Conservation (phyloP, 2,329 filamentous ascomycete species). For the Ilyonectria robusta region DNA sequence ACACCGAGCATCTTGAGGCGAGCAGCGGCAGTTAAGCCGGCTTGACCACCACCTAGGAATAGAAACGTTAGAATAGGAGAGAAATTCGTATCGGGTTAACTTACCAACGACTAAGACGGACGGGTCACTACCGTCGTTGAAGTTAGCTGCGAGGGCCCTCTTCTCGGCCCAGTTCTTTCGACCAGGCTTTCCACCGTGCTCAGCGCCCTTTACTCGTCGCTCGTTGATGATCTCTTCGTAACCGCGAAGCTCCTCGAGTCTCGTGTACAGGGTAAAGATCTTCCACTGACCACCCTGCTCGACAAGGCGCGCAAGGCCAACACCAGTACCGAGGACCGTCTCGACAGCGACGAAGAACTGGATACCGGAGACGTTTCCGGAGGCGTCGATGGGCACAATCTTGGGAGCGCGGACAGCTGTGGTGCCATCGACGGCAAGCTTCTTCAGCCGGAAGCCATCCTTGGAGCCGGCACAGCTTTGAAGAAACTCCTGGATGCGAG, state of each 20-base stretch:
- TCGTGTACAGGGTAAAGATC: conserved; percentile 75
- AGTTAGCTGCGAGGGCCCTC: conserved; percentile 63
- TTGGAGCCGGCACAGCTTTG: conserved; percentile 46
- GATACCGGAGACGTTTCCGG: conserved; percentile 65
- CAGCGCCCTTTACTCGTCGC: conserved; percentile 68
- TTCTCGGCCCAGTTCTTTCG: conserved; percentile 74
- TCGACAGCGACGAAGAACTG: conserved; percentile 69
- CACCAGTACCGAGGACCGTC: conserved; percentile 67
- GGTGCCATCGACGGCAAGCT: conserved; percentile 62
- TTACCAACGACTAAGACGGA: conserved; percentile 73
- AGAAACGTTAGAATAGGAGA: not conserved
- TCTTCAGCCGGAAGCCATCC: conserved; percentile 58
- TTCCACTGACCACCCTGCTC: conserved; percentile 67
- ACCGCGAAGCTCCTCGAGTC: conserved; percentile 67
- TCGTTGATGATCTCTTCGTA: conserved; percentile 64
- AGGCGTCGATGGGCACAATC: conserved; percentile 62
- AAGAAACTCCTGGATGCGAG: conserved; percentile 58
- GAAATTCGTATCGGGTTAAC: conserved; percentile 20
- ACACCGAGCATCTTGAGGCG: conserved; percentile 72
- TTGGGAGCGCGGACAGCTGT: conserved; percentile 60
- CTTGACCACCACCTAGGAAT: conserved; percentile 69
- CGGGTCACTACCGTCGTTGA: conserved; percentile 64
- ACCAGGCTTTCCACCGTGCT: conserved; percentile 66
- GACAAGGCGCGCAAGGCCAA: conserved; percentile 69
- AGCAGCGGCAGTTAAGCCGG: conserved; percentile 70